A percentile compares a stretch with the other conserved stretches of the same genome.
Evolutionary conservation across 2,329 filamentous ascomycete genomes (phyloP).

Genomic region (Penicillium sp.): DNA sequence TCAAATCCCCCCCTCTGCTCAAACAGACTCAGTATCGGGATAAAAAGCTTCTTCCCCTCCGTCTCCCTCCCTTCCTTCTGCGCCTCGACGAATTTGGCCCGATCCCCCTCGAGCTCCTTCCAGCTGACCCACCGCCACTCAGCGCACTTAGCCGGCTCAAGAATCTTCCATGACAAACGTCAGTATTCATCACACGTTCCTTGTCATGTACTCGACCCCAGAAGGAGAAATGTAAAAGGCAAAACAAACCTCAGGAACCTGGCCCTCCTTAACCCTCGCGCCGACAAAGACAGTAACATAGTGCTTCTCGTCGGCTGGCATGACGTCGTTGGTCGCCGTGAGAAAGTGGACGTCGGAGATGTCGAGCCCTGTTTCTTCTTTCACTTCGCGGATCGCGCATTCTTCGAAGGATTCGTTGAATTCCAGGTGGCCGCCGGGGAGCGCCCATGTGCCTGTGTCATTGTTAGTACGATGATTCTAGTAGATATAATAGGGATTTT

Average conservation of each 20-base stretch:
- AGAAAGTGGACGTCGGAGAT: slow-evolving; percentile 60
- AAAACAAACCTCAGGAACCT: slow-evolving; percentile 59
- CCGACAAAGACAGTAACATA: slow-evolving; percentile 76
- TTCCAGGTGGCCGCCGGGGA: slow-evolving; percentile 79
- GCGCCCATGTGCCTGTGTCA: slow-evolving; percentile 61
- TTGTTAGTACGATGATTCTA: background rate
- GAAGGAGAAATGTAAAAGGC: background rate
- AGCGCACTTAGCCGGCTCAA: slow-evolving; percentile 60
- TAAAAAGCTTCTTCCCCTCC: slow-evolving; percentile 17
- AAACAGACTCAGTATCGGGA: slow-evolving; percentile 23
- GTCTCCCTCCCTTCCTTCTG: slow-evolving; percentile 2
- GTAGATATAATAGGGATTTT: background rate
- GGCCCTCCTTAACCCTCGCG: slow-evolving; percentile 51
- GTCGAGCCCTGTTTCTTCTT: slow-evolving; percentile 72
- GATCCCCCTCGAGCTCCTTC: slow-evolving; percentile 44
- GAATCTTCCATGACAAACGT: slow-evolving; percentile 20
- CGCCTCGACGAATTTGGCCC: slow-evolving; percentile 9
- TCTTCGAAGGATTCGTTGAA: slow-evolving; percentile 65
- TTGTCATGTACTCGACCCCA: background rate
- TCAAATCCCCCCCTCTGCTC: slow-evolving; percentile 16
- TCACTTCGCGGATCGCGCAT: slow-evolving; percentile 69
- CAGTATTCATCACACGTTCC: background rate
- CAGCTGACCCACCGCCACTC: slow-evolving; percentile 60
- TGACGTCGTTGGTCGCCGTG: slow-evolving; percentile 70
- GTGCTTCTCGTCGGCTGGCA: slow-evolving; percentile 65